Conservation (phyloP, 176 grass and related monocot species). For the Dactylis glomerata region DNA sequence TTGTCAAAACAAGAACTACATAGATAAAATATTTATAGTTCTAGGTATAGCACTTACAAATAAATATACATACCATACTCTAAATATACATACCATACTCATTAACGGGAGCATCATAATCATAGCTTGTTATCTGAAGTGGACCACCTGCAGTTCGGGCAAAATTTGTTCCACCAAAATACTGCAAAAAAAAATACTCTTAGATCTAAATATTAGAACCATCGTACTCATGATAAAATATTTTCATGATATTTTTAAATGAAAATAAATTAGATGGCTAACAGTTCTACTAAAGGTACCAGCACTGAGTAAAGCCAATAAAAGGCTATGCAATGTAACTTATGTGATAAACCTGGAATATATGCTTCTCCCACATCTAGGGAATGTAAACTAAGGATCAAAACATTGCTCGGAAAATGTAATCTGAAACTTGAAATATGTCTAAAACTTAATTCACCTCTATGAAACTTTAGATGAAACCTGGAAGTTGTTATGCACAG, state of each 20-base stretch:
- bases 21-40: slow-evolving; percentile 16
- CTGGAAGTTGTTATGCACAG: neutral
- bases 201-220: slow-evolving; percentile 29
- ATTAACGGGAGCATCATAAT: slow-evolving; percentile 95
- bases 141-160: slow-evolving; percentile 90
- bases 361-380: neutral
- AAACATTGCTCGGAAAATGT: neutral
- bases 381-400: neutral
- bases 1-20: slow-evolving; percentile 14
- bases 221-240: neutral
- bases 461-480: neutral
- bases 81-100: slow-evolving; percentile 73
- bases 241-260: neutral
- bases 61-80: slow-evolving; percentile 73
- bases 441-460: neutral
- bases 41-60: neutral
- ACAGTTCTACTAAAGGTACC: slow-evolving; percentile 4
- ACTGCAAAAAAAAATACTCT: slow-evolving; percentile 49
- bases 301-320: neutral
- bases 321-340: slow-evolving; percentile 6
- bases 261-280: neutral
- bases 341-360: neutral
- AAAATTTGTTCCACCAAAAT: slow-evolving; percentile 98
- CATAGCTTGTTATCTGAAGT: slow-evolving; percentile 89
- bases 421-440: slow-evolving; percentile 5